Evolutionary conservation across 2,329 filamentous ascomycete species (phyloP).

Genomic region (Fusarium lyarnte): DNA sequence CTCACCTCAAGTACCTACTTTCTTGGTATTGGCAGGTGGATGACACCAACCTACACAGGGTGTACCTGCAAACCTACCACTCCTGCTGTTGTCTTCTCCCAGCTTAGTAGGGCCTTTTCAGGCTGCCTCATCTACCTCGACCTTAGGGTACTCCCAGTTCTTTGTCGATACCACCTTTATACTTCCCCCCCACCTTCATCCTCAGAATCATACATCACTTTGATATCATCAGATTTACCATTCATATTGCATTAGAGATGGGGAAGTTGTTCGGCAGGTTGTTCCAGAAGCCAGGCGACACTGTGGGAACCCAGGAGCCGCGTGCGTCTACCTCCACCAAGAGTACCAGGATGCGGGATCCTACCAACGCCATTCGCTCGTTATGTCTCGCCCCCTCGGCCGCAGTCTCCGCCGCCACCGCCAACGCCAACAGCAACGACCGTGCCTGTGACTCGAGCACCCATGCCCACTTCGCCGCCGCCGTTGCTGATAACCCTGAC

Average conservation of each 20-base stretch:
- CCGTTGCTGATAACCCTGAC: slow-evolving; percentile 44
- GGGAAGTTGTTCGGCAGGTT: slow-evolving; percentile 13
- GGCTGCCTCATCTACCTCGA: background rate
- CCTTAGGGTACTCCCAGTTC: background rate
- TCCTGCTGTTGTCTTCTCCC: background rate
- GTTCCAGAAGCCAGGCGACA: slow-evolving; percentile 41
- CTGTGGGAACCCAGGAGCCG: slow-evolving; percentile 35
- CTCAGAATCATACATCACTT: background rate
- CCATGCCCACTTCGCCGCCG: slow-evolving; percentile 40
- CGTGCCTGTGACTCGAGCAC: slow-evolving; percentile 38
- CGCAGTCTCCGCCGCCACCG: slow-evolving; percentile 40
- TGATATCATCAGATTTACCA: background rate
- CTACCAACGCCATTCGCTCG: slow-evolving; percentile 32
- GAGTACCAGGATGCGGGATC: slow-evolving; percentile 27
- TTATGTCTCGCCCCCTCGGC: slow-evolving; percentile 36
- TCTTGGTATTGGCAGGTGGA: background rate
- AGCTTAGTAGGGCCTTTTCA: background rate
- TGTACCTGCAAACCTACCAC: background rate
- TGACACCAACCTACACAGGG: slow-evolving; percentile 1
- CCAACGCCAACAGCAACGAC: slow-evolving; percentile 35
- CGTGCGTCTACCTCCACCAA: slow-evolving; percentile 34
- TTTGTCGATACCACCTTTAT: background rate
- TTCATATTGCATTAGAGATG: slow-evolving; percentile 3
- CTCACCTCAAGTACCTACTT: slow-evolving; percentile 18
- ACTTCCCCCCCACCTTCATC: background rate